phyloP scores from a whole-genome alignment of 2,329 filamentous ascomycete genomes.

The Furcasterigmium sp. region DNA sequence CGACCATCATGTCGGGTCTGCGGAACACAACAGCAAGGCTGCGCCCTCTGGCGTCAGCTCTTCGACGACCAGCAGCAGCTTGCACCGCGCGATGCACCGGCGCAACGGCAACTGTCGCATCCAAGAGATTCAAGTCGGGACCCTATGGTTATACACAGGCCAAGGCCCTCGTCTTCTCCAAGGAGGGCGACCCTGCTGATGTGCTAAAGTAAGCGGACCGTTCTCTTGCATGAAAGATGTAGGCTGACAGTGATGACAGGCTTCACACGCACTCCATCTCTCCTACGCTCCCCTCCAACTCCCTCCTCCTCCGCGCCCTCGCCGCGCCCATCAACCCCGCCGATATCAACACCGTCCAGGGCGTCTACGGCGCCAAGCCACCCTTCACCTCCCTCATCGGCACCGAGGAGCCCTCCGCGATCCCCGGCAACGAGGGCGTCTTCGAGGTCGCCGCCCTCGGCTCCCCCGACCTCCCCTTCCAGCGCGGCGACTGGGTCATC shows the following conservation, averaged over 20 bases:
- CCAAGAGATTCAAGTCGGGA: conserved; percentile 45
- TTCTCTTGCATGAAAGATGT: neutral
- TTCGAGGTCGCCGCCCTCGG: conserved; percentile 80
- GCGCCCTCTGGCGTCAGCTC: conserved; percentile 8
- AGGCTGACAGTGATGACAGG: conserved; percentile 24
- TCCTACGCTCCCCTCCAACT: conserved; percentile 58
- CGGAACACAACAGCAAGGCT: conserved; percentile 6
- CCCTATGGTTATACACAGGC: conserved; percentile 80
- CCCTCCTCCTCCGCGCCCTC: conserved; percentile 78
- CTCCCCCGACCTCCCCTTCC: conserved; percentile 45
- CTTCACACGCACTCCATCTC: conserved; percentile 74
- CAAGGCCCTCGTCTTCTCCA: conserved; percentile 72
- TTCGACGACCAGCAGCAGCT: neutral
- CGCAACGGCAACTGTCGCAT: neutral
- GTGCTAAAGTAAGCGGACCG: conserved; percentile 51
- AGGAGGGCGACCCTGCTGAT: conserved; percentile 69
- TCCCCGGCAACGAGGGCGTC: conserved; percentile 87
- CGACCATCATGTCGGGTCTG: conserved; percentile 5
- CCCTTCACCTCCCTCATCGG: conserved; percentile 71
- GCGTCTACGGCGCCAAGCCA: conserved; percentile 86
- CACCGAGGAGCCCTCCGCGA: conserved; percentile 68
- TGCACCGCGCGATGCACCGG: neutral
- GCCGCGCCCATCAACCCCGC: conserved; percentile 93
- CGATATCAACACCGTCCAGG: conserved; percentile 97
- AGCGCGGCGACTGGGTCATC: conserved; percentile 88